Evolutionary conservation across 495 filamentous ascomycete genomes (phyloP).

Genomic region (Penicillium samsonianum): DNA sequence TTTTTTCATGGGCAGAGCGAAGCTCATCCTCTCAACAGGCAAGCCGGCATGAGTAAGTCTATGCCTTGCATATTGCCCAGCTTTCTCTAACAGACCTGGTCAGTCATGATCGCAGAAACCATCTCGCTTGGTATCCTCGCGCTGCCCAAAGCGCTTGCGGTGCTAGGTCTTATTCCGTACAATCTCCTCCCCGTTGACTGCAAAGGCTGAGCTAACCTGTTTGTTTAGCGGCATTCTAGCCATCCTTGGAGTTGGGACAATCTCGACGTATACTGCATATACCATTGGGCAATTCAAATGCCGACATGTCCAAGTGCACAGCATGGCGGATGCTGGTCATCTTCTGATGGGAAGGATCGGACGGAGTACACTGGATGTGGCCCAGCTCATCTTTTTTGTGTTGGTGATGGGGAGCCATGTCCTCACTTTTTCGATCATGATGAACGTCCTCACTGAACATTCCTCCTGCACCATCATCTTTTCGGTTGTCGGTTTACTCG

Average conservation of each 20-base stretch:
- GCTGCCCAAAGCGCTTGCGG: slow-evolving; percentile 58
- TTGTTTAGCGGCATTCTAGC: slow-evolving; percentile 50
- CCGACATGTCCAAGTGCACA: slow-evolving; percentile 59
- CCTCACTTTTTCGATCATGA: slow-evolving; percentile 69
- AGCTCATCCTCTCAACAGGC: slow-evolving; percentile 22
- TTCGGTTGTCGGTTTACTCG: slow-evolving; percentile 56
- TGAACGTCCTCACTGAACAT: slow-evolving; percentile 63
- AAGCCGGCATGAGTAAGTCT: slow-evolving; percentile 37
- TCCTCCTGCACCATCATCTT: slow-evolving; percentile 65
- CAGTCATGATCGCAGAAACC: slow-evolving; percentile 64
- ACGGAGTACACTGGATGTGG: slow-evolving; percentile 57
- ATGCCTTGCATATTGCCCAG: not conserved
- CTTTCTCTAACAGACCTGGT: slow-evolving; percentile 9
- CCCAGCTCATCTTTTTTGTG: slow-evolving; percentile 62
- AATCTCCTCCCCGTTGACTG: slow-evolving; percentile 14
- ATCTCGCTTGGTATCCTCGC: slow-evolving; percentile 63
- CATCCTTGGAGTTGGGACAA: slow-evolving; percentile 59
- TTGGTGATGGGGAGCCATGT: slow-evolving; percentile 76
- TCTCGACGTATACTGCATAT: slow-evolving; percentile 73
- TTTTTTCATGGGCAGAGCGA: not conserved
- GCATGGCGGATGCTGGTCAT: slow-evolving; percentile 66
- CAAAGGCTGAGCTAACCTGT: slow-evolving; percentile 50
- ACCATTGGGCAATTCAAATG: slow-evolving; percentile 70
- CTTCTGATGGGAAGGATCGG: slow-evolving; percentile 60
- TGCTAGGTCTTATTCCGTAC: slow-evolving; percentile 56